A percentile compares a stretch with the other conserved stretches of the same genome.
Evolutionary conservation across 257 asterid species (phyloP).

Genomic region (Handroanthus guayacan): DNA sequence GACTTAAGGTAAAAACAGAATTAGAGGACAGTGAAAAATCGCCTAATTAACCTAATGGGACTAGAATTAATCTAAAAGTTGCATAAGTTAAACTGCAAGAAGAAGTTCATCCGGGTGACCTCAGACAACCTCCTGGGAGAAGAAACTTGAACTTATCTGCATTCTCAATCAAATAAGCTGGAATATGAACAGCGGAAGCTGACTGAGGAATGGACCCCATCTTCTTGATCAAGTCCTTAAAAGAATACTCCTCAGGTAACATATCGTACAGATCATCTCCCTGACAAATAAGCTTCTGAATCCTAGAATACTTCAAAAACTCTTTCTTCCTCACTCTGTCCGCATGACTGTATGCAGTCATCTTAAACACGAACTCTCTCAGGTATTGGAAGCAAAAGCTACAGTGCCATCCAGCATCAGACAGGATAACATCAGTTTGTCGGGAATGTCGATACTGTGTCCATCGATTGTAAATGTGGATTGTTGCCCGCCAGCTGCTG

Average conservation of each 20-base stretch:
- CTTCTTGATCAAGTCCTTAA: slow-evolving; percentile 77
- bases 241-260: slow-evolving; percentile 94
- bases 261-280: slow-evolving; percentile 89
- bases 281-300: slow-evolving; percentile 70
- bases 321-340: slow-evolving; percentile 39
- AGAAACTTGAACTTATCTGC: slow-evolving; percentile 81
- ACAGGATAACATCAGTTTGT: slow-evolving; percentile 62
- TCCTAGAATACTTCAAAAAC: slow-evolving; percentile 68
- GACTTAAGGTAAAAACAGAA: no score
- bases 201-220: slow-evolving; percentile 90
- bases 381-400: slow-evolving; percentile 70
- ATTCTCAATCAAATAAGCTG: slow-evolving; percentile 73
- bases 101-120: slow-evolving; percentile 45
- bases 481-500: slow-evolving; percentile 84
- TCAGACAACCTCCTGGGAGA: slow-evolving; percentile 87
- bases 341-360: slow-evolving; percentile 46
- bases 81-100: no score
- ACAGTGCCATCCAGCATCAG: slow-evolving; percentile 98
- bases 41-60: no score
- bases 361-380: slow-evolving; percentile 42
- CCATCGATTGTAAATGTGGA: slow-evolving; percentile 62
- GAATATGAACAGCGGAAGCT: slow-evolving; percentile 84
- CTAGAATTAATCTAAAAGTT: no score
- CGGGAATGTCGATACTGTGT: slow-evolving; percentile 79
- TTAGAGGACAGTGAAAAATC: no score